Base-by-base conservation (phyloP, 139 green algal genomes). In the Trebouxia sp. region DNA sequence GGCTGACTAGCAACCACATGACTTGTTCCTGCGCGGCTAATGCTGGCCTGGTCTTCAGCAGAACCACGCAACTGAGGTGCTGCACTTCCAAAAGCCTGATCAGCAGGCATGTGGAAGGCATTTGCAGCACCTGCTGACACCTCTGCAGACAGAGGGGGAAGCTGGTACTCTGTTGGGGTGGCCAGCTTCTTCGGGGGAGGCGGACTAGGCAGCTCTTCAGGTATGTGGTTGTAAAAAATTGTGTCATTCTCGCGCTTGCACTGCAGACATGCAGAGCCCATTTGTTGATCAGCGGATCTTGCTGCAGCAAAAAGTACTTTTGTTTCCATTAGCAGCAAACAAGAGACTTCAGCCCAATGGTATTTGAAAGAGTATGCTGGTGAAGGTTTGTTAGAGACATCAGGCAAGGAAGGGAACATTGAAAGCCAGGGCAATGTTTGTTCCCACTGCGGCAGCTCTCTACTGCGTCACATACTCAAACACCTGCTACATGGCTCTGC, bases 191-290 rank as follows among this genome's bases (percentile, higher is more conserved):
- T 85, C 32, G 80, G 48, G 10, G 66, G 48, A 14, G 80, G 70
- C 48, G 80, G 51, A 11, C 30, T 26, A 35, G 82, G 82, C 76
- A 78, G 50, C 37, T 80, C 62, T 37, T 56, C 9, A 17, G 85
- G 58, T 26, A 89, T 37, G 20, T 76, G 55, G 43, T 88, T 82
- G 11, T 84, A 72, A 28, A 48, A 86, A 8, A 89, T 85, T 1
- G 45, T 53, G 38, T 83, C 75, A 37, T 86, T 89, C 22, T 89
- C 85, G 9, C 56, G 41, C 76, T 89, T 66, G 48, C 82, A 56
- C 50, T 87, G 82, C 38, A 83, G 12, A 38, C 6, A 26, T 26
- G 47, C 47, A 53, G 14, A 53, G 1, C 4, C 20, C 47, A 26
- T 53, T n/a, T n/a, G n/a, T n/a, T n/a, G n/a, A n/a, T n/a, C n/a